A percentile compares a stretch with the other conserved stretches of the same genome.
phyloP scores from a whole-genome alignment of 129 eudicot species.

The Helianthus annuus region HanXRQr2.0-SUNRISE NC_035441.2:130953163-130953662 shows the following conservation, averaged over 20 bases:
- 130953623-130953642: not conserved
- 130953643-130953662: conserved; percentile 13
- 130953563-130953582: not conserved
- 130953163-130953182: too few species aligned
- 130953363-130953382: not conserved
- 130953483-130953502: not conserved
- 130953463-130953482: not conserved
- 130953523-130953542: not conserved
- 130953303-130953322: too few species aligned
- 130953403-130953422: not conserved
- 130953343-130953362: not conserved
- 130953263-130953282: too few species aligned
- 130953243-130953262: too few species aligned
- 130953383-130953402: not conserved
- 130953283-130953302: too few species aligned
- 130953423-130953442: not conserved
- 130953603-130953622: not conserved
- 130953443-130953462: not conserved
- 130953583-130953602: not conserved
- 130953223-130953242: too few species aligned
- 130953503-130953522: not conserved
- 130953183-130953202: too few species aligned
- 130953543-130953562: not conserved
- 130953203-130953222: too few species aligned
- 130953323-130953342: too few species aligned